Conservation (phyloP, 345 rosid species). For the Alliaria petiolata region DNA sequence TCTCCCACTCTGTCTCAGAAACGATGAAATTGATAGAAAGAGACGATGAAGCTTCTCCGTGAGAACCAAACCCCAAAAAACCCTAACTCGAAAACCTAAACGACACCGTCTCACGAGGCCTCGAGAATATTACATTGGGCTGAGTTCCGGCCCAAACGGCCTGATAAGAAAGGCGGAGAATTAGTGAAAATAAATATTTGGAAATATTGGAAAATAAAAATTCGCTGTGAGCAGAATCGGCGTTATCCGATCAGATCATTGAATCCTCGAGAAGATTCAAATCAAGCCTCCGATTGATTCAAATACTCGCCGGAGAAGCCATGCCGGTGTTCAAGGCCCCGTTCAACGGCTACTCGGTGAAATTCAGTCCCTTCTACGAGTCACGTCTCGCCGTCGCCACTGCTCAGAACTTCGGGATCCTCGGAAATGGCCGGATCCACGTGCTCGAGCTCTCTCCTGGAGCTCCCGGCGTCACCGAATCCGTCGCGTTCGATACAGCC, state of each 20-base stretch:
- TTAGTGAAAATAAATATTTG: neutral
- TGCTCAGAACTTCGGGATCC: constrained; percentile 89
- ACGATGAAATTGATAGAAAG: constrained; percentile 20
- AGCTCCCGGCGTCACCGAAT: constrained; percentile 49
- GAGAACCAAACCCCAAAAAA: constrained; percentile 30
- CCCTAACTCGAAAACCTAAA: constrained; percentile 9
- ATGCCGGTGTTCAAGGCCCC: constrained; percentile 85
- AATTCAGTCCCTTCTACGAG: constrained; percentile 87
- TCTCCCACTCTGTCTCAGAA: constrained; percentile 12
- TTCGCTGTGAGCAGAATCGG: neutral
- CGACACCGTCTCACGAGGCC: neutral
- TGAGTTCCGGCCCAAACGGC: neutral
- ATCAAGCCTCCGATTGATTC: neutral
- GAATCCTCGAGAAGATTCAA: constrained; percentile 3
- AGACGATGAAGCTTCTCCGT: constrained; percentile 17
- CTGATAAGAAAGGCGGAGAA: neutral
- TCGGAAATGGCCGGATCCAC: constrained; percentile 91
- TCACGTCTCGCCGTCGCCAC: constrained; percentile 87
- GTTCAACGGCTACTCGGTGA: constrained; percentile 85
- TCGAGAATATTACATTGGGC: neutral
- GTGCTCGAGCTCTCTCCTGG: constrained; percentile 70
- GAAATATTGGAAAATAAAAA: neutral
- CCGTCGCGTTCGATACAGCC: constrained; percentile 68
- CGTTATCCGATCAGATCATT: constrained; percentile 26
- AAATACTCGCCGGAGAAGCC: constrained; percentile 21